phyloP scores from a whole-genome alignment of 805 yeast species.

The Yarrowia bubula region DNA sequence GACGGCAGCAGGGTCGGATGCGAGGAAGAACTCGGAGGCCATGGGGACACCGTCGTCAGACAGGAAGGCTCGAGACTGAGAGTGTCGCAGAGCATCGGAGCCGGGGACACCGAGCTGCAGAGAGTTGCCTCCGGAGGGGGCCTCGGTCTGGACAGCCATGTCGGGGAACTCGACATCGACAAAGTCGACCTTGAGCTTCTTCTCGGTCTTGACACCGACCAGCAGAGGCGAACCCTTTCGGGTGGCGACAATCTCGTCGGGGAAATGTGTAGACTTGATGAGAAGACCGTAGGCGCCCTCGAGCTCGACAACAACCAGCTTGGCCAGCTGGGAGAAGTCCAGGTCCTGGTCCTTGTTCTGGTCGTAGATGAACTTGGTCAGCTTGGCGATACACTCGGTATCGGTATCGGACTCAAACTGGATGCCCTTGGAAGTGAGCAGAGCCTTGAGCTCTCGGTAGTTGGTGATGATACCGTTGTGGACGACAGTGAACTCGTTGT shows the following conservation, averaged over 20 bases:
- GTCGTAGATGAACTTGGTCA: conserved; percentile 87
- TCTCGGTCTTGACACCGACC: conserved; percentile 95
- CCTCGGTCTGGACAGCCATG: conserved; percentile 30
- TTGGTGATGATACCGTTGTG: conserved; percentile 99
- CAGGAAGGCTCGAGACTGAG: conserved; percentile 94
- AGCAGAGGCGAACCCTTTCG: conserved; percentile 97
- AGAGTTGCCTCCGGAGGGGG: conserved; percentile 29
- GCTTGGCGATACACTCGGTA: conserved; percentile 95
- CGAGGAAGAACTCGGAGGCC: conserved; percentile 93
- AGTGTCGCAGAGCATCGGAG: conserved; percentile 69
- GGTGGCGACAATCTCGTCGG: conserved; percentile 94
- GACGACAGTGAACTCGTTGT: conserved; percentile 83
- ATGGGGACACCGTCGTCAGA: conserved; percentile 89
- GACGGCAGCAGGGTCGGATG: conserved; percentile 96
- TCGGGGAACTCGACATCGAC: conserved; percentile 98
- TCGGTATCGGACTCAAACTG: conserved; percentile 90
- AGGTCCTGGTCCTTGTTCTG: conserved; percentile 67
- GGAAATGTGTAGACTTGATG: conserved; percentile 87
- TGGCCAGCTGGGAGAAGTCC: conserved; percentile 89
- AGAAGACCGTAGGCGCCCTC: conserved; percentile 97
- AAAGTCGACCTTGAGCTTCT: conserved; percentile 92
- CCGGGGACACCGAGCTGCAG: conserved; percentile 52
- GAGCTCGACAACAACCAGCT: conserved; percentile 85
- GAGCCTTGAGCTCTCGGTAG: conserved; percentile 83
- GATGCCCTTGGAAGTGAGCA: conserved; percentile 75